Base-by-base conservation (phyloP, 495 filamentous ascomycete genomes). In the Clohesyomyces aquaticus region DNA sequence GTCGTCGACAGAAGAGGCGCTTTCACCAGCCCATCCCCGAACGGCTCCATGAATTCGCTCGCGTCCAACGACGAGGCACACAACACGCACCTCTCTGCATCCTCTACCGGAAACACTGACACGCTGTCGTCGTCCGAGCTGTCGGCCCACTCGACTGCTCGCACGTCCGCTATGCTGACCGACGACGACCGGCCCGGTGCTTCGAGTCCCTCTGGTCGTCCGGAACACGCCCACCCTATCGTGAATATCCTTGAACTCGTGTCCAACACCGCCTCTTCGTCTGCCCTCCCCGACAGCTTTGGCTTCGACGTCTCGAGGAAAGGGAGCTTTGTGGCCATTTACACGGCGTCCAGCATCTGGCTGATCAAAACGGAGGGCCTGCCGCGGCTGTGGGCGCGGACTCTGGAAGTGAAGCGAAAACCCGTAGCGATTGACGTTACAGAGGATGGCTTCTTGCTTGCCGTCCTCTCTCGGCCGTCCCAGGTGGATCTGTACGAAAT, bases 401-500 rank as follows among this genome's bases (percentile, higher is more conserved):
- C 61, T 28, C 79, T 96, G 55, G 89, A 92, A 76, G 89, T 93
- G 53, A 77, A 85, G 67, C 82, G 89, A 45, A 85, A 90, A 55
- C 92, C 92, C 3, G 80, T 89, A 38, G 85, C 89, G 14, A 87
- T 89, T 14, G 87, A 91, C 27, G 91, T 96, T 63, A 79, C 86
- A 14, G 90, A 96, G 68, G 85, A 93, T 75, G 91, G 88, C 1
- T 83, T 82, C 21, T 74, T 88, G 29, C 78, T 96, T 21, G 92
- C 91, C 4, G 90, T 96, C 1, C 77, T 93, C 45, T 88, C 90
- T 25, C 88, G 84, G 22, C 88, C 90, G 59, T 89, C 92, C 73
- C 85, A 88, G 65, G 85, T 95, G 49, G 89, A 96, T 60, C 75
- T 96, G 14, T 96, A 96, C 73, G 81, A 86, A 63, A 79, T 96